These are phyloP conservation scores for Plenodomus tracheiphilus DNA, from an alignment of 2,329 filamentous ascomycete genomes.

Conservation along the genomic window DNA sequence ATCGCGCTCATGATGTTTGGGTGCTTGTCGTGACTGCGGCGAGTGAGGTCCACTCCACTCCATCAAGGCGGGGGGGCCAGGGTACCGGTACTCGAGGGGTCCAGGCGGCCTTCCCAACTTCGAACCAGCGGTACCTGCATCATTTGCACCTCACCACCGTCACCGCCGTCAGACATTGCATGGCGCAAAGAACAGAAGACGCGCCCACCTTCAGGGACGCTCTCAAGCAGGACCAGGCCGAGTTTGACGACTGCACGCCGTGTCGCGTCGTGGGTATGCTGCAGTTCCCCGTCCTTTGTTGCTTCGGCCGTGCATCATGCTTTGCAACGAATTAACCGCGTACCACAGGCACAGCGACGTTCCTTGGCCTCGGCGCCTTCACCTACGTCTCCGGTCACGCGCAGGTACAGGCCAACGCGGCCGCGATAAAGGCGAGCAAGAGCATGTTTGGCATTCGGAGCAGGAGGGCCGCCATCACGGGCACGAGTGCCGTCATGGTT, in stretches of 20 bases:
- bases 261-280: conserved; percentile 70
- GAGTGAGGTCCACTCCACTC: no score
- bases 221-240: conserved; percentile 35
- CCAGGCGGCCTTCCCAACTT: no score
- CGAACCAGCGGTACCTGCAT: no score
- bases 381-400: conserved; percentile 51
- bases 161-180: no score
- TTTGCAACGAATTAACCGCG: not conserved
- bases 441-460: conserved; percentile 48
- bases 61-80: conserved; percentile 12
- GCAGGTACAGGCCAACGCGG: conserved; percentile 48
- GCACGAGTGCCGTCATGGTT: conserved; percentile 45
- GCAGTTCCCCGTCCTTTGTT: not conserved
- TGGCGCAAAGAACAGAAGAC: no score
- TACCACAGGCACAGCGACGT: conserved; percentile 48
- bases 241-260: conserved; percentile 66
- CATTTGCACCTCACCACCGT: no score
- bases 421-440: conserved; percentile 46
- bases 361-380: conserved; percentile 52
- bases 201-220: conserved; percentile 35
- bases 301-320: not conserved
- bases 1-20: conserved; percentile 65
- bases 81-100: conserved; percentile 6
- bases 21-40: conserved; percentile 13
- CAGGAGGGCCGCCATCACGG: conserved; percentile 46